These are phyloP conservation scores for Septoria linicola DNA, from an alignment of 2,329 filamentous ascomycete genomes.

Conservation along the genomic window DNA sequence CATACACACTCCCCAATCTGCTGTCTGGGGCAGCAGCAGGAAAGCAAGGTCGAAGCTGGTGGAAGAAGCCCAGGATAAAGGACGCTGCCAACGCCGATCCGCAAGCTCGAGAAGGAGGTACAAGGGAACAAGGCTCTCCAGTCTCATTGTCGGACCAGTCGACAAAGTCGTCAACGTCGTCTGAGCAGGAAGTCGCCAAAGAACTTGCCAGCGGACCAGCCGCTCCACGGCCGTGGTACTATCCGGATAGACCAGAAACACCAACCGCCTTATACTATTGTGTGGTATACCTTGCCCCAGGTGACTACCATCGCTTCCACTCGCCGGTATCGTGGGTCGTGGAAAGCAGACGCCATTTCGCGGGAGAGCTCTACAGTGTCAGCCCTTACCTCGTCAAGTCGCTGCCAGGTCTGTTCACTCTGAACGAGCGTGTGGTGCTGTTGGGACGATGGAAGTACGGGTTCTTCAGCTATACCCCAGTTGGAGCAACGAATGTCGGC, in stretches of 20 bases:
- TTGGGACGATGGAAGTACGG: conserved; percentile 94
- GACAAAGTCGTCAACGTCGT: conserved; percentile 63
- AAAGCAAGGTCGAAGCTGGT: conserved; percentile 25
- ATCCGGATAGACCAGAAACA: conserved; percentile 37
- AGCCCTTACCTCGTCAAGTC: conserved; percentile 92
- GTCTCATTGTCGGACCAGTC: conserved; percentile 63
- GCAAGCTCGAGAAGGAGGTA: conserved; percentile 21
- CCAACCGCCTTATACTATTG: conserved; percentile 81
- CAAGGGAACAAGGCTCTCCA: conserved; percentile 39
- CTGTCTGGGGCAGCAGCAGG: conserved; percentile 63
- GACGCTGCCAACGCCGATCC: conserved; percentile 23
- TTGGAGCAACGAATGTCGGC: conserved; percentile 95
- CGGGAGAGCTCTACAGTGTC: conserved; percentile 91
- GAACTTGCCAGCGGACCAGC: conserved; percentile 71
- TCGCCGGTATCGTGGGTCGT: conserved; percentile 94
- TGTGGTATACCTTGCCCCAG: conserved; percentile 93
- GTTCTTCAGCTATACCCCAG: conserved; percentile 94
- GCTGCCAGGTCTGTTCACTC: conserved; percentile 87
- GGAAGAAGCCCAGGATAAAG: conserved; percentile 35
- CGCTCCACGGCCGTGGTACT: conserved; percentile 54
- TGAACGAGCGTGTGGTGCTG: conserved; percentile 93
- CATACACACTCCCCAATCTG: conserved; percentile 85
- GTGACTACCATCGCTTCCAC: conserved; percentile 98
- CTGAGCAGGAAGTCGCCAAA: conserved; percentile 78
- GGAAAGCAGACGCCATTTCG: conserved; percentile 91